Evolutionary conservation across 2,329 filamentous ascomycete genomes (phyloP).

Genomic region (Cercospora zeina): DNA sequence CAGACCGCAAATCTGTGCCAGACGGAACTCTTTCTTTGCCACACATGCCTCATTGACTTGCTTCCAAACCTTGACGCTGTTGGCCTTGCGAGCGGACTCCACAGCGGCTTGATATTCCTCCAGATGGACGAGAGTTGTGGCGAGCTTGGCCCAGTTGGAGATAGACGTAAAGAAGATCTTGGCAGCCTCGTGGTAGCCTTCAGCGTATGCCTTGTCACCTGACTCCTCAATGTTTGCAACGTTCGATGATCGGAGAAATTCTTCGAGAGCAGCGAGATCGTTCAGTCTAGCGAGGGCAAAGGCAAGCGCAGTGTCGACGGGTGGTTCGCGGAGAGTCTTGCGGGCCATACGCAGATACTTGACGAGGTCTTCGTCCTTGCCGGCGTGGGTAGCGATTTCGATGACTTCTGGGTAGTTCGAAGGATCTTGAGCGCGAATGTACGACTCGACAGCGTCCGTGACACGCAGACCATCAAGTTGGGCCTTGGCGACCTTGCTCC

Average conservation of each 20-base stretch:
- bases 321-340: conserved; percentile 90
- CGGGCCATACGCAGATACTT: conserved; percentile 96
- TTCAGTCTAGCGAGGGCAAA: conserved; percentile 92
- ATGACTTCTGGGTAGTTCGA: conserved; percentile 95
- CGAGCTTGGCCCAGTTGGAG: conserved; percentile 99
- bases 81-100: conserved; percentile 96
- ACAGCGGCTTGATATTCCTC: conserved; percentile 97
- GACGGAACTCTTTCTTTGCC: conserved; percentile 96
- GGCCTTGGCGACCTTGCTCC: conserved; percentile 97
- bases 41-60: conserved; percentile 97
- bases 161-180: conserved; percentile 99
- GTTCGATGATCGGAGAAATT: conserved; percentile 90
- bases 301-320: conserved; percentile 89
- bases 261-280: conserved; percentile 88
- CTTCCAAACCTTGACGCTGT: conserved; percentile 99
- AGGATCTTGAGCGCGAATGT: conserved; percentile 91
- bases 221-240: conserved; percentile 95
- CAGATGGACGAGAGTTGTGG: conserved; percentile 94
- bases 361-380: conserved; percentile 96
- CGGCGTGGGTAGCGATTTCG: conserved; percentile 89
- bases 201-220: conserved; percentile 95
- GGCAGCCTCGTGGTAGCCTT: conserved; percentile 90
- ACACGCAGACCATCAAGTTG: conserved; percentile 95
- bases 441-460: conserved; percentile 89
- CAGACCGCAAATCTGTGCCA: conserved; percentile 97